A percentile compares a stretch with the other conserved stretches of the same genome.
These are phyloP conservation scores for Paraphoma sp. DNA, from an alignment of 2,329 filamentous ascomycete species.

Conservation along the genomic window DNA sequence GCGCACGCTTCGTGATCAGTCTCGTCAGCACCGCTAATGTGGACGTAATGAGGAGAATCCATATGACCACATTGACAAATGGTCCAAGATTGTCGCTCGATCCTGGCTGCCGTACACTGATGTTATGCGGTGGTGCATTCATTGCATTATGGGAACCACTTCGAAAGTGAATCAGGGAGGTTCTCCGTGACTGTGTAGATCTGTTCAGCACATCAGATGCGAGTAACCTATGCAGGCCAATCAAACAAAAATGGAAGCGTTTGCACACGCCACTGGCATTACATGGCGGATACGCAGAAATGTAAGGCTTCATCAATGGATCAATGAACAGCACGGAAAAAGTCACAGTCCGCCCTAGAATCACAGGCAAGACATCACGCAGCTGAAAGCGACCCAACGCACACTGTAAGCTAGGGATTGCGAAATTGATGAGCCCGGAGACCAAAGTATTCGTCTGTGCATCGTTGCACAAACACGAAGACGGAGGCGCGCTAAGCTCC, in stretches of 20 bases:
- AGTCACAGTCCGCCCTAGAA: slow-evolving; percentile 25
- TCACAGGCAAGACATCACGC: slow-evolving; percentile 13
- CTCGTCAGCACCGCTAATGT: slow-evolving; percentile 41
- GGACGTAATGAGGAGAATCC: slow-evolving; percentile 43
- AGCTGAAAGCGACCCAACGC: slow-evolving; percentile 5
- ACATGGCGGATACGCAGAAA: slow-evolving; percentile 21
- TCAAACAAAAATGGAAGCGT: neutral
- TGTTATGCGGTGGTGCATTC: slow-evolving; percentile 26
- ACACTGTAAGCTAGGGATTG: slow-evolving; percentile 11
- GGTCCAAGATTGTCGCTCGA: slow-evolving; percentile 39
- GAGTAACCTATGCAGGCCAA: slow-evolving; percentile 12
- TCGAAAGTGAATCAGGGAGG: slow-evolving; percentile 3
- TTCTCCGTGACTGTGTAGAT: neutral
- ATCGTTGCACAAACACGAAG: slow-evolving; percentile 21
- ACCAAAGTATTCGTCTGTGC: slow-evolving; percentile 18
- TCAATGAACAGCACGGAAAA: slow-evolving; percentile 16
- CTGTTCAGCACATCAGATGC: slow-evolving; percentile 5
- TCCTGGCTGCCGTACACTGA: slow-evolving; percentile 37
- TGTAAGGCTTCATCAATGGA: slow-evolving; percentile 21
- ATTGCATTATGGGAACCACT: slow-evolving; percentile 34
- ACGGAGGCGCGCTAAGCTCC: slow-evolving; percentile 22
- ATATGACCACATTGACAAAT: slow-evolving; percentile 44
- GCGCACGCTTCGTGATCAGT: slow-evolving; percentile 42
- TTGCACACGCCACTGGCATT: neutral
- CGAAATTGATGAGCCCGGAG: slow-evolving; percentile 14